Base-by-base conservation (phyloP, 352 stramenopile genomes). In the Globisporangium nodosum region DNA sequence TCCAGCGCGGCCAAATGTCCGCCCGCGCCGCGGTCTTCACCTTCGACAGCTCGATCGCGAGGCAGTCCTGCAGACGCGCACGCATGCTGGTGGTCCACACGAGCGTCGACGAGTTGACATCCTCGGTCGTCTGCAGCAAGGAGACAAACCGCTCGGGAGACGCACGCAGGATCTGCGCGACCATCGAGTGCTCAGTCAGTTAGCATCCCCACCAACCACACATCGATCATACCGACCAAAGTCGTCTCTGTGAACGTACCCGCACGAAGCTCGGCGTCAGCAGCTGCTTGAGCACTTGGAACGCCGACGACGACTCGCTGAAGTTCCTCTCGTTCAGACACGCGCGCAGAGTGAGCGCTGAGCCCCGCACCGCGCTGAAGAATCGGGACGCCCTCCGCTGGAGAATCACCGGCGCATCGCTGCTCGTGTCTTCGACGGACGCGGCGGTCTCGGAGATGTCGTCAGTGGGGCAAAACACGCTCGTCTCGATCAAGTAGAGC, bases 81-180 rank as follows among this genome's bases (percentile, higher is more conserved):
- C 78, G 71, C 85, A 92, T 94, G 40, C 76, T 83, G 12, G 64
- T 58, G 1, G 82, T 93, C 85, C 85, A 94, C 20, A 94, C 75
- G 16, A 92, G 61, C 1, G 78, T 91, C 31, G 83, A 70, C 3
- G 66, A 78, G 60, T 64, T 69, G 49, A 91, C 86, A 53, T 90
- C 81, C 52, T 88, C 70, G 3, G 62, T 68, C n/a, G 58, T 74
- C 61, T 92, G 83, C 9, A 92, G 62, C 7, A 74, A 47, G 2
- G 76, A 53, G 7, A 92, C 66, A 56, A 94, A 94, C 15, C 73
- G 63, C 31, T 85, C 75, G 0, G 78, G 79, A 6, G 78, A 89
- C 27, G 72, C 35, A 16, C 70, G 73, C 48, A 92, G 49, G 35
- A 92, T 69, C 85, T 92, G 21, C 21, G 21, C 11, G n/a, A 27